A percentile compares a stretch with the other conserved stretches of the same genome.
These are phyloP conservation scores for Hypoxylon fragiforme DNA, from an alignment of 495 filamentous ascomycete species.

Conservation along the genomic window DNA sequence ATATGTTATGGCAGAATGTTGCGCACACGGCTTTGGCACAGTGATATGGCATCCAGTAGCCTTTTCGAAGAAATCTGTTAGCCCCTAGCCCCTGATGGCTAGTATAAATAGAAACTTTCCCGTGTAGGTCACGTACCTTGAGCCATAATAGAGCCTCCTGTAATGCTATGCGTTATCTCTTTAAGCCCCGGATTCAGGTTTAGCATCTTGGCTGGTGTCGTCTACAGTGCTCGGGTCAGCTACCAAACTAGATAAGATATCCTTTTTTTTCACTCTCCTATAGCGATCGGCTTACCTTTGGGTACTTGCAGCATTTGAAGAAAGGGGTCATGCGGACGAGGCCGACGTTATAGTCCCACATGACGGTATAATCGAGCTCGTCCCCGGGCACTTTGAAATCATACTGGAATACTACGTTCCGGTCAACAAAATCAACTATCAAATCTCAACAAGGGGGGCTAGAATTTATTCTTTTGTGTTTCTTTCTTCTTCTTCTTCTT, in stretches of 20 bases:
- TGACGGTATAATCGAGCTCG: conserved; percentile 69
- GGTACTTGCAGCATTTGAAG: conserved; percentile 85
- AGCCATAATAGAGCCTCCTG: conserved; percentile 82
- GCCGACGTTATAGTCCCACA: conserved; percentile 98
- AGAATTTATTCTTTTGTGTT: conserved; percentile 3
- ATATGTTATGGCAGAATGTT: conserved; percentile 85
- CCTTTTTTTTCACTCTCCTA: neutral
- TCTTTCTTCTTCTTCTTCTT: neutral
- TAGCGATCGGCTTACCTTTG: conserved; percentile 64
- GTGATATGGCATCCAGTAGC: conserved; percentile 95
- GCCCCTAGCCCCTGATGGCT: too few species aligned
- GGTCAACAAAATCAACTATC: conserved; percentile 17
- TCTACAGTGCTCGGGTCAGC: conserved; percentile 55
- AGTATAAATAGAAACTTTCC: neutral
- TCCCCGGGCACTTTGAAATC: conserved; percentile 75
- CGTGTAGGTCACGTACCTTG: conserved; percentile 65
- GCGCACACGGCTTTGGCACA: conserved; percentile 81
- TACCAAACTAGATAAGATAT: neutral
- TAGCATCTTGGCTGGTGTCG: conserved; percentile 80
- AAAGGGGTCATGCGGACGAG: conserved; percentile 92
- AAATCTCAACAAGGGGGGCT: conserved; percentile 10
- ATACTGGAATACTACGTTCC: conserved; percentile 79
- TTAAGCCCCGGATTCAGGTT: conserved; percentile 77
- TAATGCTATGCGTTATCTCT: conserved; percentile 90
- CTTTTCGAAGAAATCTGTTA: conserved; percentile 48